Percentiles rank a stretch among this genome's conserved stretches.
Evolutionary conservation across 1,139 yeast species (phyloP).

Genomic region (Kurtzmaniella quercitrusa): DNA sequence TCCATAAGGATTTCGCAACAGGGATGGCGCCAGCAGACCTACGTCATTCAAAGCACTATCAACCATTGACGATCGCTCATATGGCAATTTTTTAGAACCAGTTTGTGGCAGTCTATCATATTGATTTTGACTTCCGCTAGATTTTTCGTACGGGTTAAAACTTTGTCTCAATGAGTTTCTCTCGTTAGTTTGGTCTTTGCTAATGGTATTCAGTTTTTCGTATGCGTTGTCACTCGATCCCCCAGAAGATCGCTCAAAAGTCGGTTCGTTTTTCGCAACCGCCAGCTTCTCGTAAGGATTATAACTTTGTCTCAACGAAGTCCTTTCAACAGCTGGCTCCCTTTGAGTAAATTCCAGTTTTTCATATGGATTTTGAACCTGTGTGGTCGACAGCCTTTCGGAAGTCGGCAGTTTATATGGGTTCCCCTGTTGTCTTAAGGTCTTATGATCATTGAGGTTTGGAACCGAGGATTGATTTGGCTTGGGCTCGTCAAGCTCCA

Average conservation of each 20-base stretch:
- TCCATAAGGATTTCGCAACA: neutral
- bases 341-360: neutral
- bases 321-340: neutral
- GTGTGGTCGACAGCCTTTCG: neutral
- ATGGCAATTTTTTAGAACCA: neutral
- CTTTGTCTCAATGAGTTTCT: neutral
- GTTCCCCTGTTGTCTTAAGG: neutral
- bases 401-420: neutral
- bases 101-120: neutral
- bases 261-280: neutral
- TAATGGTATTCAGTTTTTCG: neutral
- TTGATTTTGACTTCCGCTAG: neutral
- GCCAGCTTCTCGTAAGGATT: neutral
- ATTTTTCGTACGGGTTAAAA: neutral
- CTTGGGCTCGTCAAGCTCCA: neutral
- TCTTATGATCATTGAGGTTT: neutral
- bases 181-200: neutral
- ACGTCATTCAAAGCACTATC: neutral
- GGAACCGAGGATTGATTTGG: neutral
- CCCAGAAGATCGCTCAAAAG: neutral
- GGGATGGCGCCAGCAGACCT: neutral
- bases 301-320: neutral
- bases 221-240: neutral
- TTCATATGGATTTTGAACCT: neutral
- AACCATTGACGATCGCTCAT: neutral